Evolutionary conservation across 2,329 filamentous ascomycete genomes (phyloP), one percentile per base, ranked within the genome.

Genomic region (Purpureocillium takamizusanense): DNA sequence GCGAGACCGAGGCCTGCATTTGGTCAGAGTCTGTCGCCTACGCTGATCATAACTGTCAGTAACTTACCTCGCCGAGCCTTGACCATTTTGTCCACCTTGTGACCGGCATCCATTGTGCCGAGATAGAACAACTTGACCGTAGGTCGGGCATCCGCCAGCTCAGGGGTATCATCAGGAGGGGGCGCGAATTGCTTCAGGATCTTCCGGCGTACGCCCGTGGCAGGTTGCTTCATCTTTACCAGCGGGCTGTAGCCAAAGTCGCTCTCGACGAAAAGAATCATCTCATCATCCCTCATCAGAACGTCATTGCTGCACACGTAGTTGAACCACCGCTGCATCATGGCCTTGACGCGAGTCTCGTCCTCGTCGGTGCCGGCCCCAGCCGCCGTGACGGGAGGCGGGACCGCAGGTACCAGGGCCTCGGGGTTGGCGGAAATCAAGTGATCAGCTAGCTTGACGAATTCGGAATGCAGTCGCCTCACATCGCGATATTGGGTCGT

Each of bases 401-500:
- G 92, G 1, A 98, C 88, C 9, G 90, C 88, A 3, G 92, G 92
- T 7, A 98, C 90, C 33, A 98, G 72, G 8, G 88, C 84, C 62
- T 98, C 92, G 4, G 92, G 92, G 54, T 97, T 97, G n/a, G 90
- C 89, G 17, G 90, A 95, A 59, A 95, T 88, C 41, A 98, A 71
- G 61, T 98, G 92, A 42, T 95, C 86, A 40, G 85, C 87, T n/a
- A 98, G 81, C 63, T 97, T 98, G 47, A 86, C 74, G 54, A 98
- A 98, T 58, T 98, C 92, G 35, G 86, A 88, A 63, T 98, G 92
- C 44, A 94, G 83, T 43, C 92, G 86, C 51, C 92, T 85, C 48
- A 98, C 88, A 62, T 98, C 92, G 55, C 92, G 88, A 66, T 95
- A 98, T 61, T 98, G 92, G 5, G 92, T 98, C 1, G 92, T 98